phyloP scores from a whole-genome alignment of 306 rosid species.

The Amphicarpaea edgeworthii region DNA sequence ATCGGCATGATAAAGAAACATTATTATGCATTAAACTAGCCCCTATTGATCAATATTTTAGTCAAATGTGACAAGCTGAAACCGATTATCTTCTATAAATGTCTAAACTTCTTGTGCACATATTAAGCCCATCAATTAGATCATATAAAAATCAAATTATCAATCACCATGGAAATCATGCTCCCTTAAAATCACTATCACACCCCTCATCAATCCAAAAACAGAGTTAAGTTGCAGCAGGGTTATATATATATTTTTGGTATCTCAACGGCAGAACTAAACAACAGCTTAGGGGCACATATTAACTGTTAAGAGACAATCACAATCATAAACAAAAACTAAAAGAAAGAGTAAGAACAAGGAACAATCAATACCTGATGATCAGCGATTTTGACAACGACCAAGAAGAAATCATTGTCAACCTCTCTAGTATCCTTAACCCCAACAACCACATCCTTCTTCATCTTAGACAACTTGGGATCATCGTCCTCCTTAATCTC shows the following conservation, averaged over 20 bases:
- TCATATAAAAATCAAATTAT: neutral
- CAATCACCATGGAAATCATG: neutral
- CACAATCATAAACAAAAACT: neutral
- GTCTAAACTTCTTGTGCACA: neutral
- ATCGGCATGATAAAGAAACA: too few species aligned
- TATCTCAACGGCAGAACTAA: neutral
- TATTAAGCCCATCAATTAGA: neutral
- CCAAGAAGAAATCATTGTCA: slow-evolving; percentile 97
- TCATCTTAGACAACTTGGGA: slow-evolving; percentile 89
- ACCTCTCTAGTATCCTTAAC: slow-evolving; percentile 88
- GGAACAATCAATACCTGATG: slow-evolving; percentile 81
- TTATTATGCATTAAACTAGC: too few species aligned
- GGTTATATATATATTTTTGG: neutral
- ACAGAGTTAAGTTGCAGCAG: slow-evolving; percentile 3
- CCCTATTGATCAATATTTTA: too few species aligned
- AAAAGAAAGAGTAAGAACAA: neutral
- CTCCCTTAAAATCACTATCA: too few species aligned
- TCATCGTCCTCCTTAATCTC: slow-evolving; percentile 76
- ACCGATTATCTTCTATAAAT: too few species aligned
- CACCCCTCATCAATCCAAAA: neutral
- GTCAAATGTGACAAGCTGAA: too few species aligned
- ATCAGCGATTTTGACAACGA: slow-evolving; percentile 83
- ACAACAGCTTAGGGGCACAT: neutral
- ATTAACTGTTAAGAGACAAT: slow-evolving; percentile 8
- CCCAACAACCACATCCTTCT: slow-evolving; percentile 94